Evolutionary conservation across 1,284 basidiomycete species (phyloP), one percentile per base, ranked within the genome.

Genomic region (Pulchroboletus neoregius): DNA sequence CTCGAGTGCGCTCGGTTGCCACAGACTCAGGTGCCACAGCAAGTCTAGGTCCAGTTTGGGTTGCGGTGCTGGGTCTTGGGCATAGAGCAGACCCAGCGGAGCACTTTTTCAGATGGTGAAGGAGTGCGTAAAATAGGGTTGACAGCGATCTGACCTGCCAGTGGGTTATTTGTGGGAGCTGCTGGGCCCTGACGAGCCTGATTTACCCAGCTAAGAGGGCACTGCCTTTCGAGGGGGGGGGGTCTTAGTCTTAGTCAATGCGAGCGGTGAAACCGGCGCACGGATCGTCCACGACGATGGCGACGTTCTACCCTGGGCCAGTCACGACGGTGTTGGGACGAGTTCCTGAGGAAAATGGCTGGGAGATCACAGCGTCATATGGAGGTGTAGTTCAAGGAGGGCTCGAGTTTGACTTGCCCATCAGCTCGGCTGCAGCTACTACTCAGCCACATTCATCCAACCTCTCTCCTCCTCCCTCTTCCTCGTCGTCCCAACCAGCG

Each of bases 401-500:
- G 58, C 73, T 78, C 71, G 78, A 81, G 71, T 82, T 75, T 69
- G 78, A 82, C 66, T 65, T 72, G 53, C 60, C 70, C 54, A 67
- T 69, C 45, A 58, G 50, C 33, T 59, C 53, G 49, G 54, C 45
- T 57, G 39, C 42, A 33, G 9, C 46, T 15, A 28, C 15, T 13
- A 36, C 58, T 48, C 60, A 58, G 56, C 51, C 58, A 57, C 59
- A 51, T 32, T 39, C 27, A 4, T 10, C 35, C 44, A 41, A 49
- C 54, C 62, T 45, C 48, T 49, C 24, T 26, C 24, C 24, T 10
- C 24, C 46, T 46, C 39, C 49, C 16, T 35, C 53, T 31, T 30
- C 56, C 22, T 48, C 50, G 15, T 43, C 58, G 34, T 45, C 63
- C 33, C 33, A 49, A 23, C 39, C 54, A 26, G 12, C 48, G 27